Base-by-base conservation (phyloP, 2,329 filamentous ascomycete genomes). In the Pseudocercospora eumusae region DNA sequence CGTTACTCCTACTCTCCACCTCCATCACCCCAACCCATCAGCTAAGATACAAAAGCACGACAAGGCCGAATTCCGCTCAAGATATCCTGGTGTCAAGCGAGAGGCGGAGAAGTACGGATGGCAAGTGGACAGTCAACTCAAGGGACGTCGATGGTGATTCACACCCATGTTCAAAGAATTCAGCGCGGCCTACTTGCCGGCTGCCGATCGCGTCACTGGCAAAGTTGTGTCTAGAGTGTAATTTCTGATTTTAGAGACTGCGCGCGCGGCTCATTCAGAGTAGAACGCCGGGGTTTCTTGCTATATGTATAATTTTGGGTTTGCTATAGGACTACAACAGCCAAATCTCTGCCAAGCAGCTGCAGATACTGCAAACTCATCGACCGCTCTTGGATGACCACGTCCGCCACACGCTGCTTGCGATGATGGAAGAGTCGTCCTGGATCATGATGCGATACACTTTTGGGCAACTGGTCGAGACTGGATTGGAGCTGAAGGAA, bases 71-170 rank as follows among this genome's bases (percentile, higher is more conserved):
- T 64, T 67, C n/a, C 58, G 62, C 4, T 56, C 56, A 21, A 33
- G 45, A 18, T 27, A 64, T 8, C 55, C 59, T 21, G 31, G 55
- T 21, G 28, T 68, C 33, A 59, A 58, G 20, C 33, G 18, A 31
- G 66, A 67, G 56, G 67, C 66, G 10, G 45, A 47, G 21, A 66
- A 64, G 59, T 69, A 68, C 33, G 66, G 64, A n/a, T 69, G 66
- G 66, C 52, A 57, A 21, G 65, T 67, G 5, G 57, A 68, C 36
- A 57, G 57, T 15, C 44, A 42, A 8, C 62, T 66, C 11, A 31
- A 64, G 36, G 53, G 52, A 11, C 47, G 61, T 8, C 58, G 60
- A 20, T 56, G 53, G 40, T 65, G 54, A 56, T 47, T 13, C 20
- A 23, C 44, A 40, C n/a, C 18, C 15, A 40, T 40, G 36, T 15